Conservation (phyloP, 2,329 filamentous ascomycete species). For the Purpureocillium takamizusanense region DNA sequence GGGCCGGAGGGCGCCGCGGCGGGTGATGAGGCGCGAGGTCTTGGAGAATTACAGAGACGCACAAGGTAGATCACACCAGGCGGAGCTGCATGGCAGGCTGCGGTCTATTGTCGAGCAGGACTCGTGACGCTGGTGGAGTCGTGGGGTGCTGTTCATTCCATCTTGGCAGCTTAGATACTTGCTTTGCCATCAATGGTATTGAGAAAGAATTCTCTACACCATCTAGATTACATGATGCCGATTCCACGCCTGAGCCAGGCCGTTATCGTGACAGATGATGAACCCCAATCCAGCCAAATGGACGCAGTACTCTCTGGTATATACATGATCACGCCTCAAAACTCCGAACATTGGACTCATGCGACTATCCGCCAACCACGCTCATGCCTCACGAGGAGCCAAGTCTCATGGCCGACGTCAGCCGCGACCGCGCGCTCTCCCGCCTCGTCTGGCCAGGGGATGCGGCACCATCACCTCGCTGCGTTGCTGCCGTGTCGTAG, state of each 20-base stretch:
- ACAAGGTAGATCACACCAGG: constrained; percentile 27
- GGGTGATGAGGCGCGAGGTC: constrained; percentile 62
- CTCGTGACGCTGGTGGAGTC: no score
- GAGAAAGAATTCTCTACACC: no score
- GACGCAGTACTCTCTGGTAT: no score
- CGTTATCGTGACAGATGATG: neutral
- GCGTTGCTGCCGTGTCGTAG: constrained; percentile 18
- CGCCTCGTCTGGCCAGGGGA: constrained; percentile 7
- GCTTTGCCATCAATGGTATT: no score
- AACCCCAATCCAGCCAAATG: no score
- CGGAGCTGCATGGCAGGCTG: constrained; percentile 25
- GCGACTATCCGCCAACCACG: no score
- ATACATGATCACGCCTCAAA: no score
- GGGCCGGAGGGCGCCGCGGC: constrained; percentile 41
- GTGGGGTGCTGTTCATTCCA: no score
- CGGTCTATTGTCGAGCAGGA: constrained; percentile 18
- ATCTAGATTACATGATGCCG: no score
- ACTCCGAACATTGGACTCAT: no score
- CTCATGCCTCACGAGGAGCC: neutral
- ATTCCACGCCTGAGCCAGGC: no score
- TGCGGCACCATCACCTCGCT: constrained; percentile 8
- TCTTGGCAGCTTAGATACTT: no score
- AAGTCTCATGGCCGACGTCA: constrained; percentile 23
- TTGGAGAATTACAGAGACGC: constrained; percentile 34
- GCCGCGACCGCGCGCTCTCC: constrained; percentile 22